Conservation (phyloP, 305 asterid genomes). For the Vinca major region DNA sequence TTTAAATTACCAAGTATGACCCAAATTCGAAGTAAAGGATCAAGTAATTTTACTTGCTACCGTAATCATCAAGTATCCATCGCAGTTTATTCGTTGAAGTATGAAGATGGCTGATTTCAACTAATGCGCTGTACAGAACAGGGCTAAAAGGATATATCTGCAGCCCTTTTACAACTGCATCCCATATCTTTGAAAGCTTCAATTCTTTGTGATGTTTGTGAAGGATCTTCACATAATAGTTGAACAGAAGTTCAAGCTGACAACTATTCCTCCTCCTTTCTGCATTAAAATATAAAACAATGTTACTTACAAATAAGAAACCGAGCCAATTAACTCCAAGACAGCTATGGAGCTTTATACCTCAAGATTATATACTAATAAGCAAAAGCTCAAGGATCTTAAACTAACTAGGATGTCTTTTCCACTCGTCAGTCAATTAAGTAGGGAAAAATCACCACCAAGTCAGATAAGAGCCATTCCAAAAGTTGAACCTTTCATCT, state of each 20-base stretch:
- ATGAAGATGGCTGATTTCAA: constrained; percentile 59
- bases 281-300: constrained; percentile 28
- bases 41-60: constrained; percentile 40
- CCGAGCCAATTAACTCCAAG: not conserved
- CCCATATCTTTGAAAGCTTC: constrained; percentile 60
- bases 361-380: not conserved
- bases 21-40: constrained; percentile 4
- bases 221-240: constrained; percentile 62
- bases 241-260: constrained; percentile 71
- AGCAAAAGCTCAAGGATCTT: not conserved
- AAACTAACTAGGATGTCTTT: not conserved
- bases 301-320: constrained; percentile 6
- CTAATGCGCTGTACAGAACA: constrained; percentile 43
- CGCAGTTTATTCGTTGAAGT: constrained; percentile 79
- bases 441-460: not conserved
- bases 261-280: constrained; percentile 71
- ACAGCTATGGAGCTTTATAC: not conserved
- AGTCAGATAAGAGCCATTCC: not conserved
- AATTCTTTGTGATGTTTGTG: constrained; percentile 39
- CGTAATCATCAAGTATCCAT: constrained; percentile 59
- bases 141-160: constrained; percentile 70
- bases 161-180: constrained; percentile 57
- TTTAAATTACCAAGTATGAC: not conserved
- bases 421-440: not conserved
- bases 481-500: not conserved